phyloP scores from a whole-genome alignment of 495 filamentous ascomycete species.

The Chaetomium tenue region DNA sequence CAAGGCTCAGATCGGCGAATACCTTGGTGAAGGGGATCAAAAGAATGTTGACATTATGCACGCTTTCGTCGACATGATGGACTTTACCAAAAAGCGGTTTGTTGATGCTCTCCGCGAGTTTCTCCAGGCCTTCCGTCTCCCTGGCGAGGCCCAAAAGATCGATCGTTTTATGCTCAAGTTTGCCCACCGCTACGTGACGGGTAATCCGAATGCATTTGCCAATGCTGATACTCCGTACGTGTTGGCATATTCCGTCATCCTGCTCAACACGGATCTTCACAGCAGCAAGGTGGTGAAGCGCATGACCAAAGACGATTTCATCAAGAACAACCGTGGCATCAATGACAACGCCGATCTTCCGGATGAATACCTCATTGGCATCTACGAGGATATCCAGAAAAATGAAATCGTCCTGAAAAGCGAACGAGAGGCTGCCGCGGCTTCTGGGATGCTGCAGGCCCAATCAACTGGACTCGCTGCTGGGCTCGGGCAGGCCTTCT shows the following conservation, averaged over 20 bases:
- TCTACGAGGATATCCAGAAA: constrained; percentile 85
- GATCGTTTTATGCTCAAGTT: constrained; percentile 99
- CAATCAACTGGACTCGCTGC: constrained; percentile 72
- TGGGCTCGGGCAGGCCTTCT: constrained; percentile 82
- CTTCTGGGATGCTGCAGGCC: constrained; percentile 59
- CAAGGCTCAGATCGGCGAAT: constrained; percentile 91
- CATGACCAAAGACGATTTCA: constrained; percentile 96
- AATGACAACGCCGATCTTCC: constrained; percentile 94
- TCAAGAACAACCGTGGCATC: constrained; percentile 98
- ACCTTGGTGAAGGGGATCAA: constrained; percentile 86
- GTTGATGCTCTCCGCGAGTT: constrained; percentile 90
- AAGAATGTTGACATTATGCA: constrained; percentile 98
- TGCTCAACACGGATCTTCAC: constrained; percentile 96
- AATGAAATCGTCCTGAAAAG: constrained; percentile 95
- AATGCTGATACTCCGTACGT: constrained; percentile 98
- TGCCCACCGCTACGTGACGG: constrained; percentile 88
- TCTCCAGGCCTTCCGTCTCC: constrained; percentile 90
- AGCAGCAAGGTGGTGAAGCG: constrained; percentile 79
- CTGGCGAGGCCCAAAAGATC: constrained; percentile 97
- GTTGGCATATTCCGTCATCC: constrained; percentile 89
- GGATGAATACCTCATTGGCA: constrained; percentile 82
- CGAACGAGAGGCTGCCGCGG: constrained; percentile 82
- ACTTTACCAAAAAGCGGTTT: constrained; percentile 89
- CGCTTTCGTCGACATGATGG: constrained; percentile 93
- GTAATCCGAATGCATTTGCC: constrained; percentile 95